Evolutionary conservation across 805 yeast genomes (phyloP).

Genomic region (Zygotorulaspora danielsina): DNA sequence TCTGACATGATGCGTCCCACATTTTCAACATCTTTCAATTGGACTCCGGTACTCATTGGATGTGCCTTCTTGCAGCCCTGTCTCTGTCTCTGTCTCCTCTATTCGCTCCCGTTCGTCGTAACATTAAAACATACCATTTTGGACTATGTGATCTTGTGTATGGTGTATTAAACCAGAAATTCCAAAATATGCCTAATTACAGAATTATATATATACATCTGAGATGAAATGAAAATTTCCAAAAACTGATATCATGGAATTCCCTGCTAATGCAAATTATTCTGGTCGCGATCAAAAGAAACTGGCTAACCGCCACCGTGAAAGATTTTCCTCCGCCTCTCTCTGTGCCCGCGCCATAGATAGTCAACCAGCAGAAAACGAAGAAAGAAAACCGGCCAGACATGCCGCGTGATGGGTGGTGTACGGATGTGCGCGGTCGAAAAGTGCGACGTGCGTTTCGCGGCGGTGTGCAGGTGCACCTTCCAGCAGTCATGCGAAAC

Average conservation of each 20-base stretch:
- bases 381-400: neutral
- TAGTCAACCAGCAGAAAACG: neutral
- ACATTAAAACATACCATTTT: conserved; percentile 25
- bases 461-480: too few relatives aligned
- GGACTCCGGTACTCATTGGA: too few relatives aligned
- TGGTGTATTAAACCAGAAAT: conserved; percentile 1
- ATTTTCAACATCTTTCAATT: too few relatives aligned
- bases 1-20: too few relatives aligned
- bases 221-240: conserved; percentile 1
- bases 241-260: conserved; percentile 1
- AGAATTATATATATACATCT: neutral
- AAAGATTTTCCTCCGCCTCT: neutral
- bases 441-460: too few relatives aligned
- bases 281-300: neutral
- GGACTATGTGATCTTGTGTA: conserved; percentile 15
- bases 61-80: too few relatives aligned
- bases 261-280: neutral
- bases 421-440: neutral
- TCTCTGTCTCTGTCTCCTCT: too few relatives aligned
- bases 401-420: neutral
- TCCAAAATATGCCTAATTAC: neutral
- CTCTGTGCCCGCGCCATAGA: neutral
- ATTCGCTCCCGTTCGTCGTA: too few relatives aligned
- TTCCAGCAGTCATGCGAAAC: neutral
- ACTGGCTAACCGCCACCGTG: too few relatives aligned